Evolutionary conservation across 306 rosid species (phyloP), one percentile per base, ranked within the genome.

Genomic region (Dryas octopetala): DNA sequence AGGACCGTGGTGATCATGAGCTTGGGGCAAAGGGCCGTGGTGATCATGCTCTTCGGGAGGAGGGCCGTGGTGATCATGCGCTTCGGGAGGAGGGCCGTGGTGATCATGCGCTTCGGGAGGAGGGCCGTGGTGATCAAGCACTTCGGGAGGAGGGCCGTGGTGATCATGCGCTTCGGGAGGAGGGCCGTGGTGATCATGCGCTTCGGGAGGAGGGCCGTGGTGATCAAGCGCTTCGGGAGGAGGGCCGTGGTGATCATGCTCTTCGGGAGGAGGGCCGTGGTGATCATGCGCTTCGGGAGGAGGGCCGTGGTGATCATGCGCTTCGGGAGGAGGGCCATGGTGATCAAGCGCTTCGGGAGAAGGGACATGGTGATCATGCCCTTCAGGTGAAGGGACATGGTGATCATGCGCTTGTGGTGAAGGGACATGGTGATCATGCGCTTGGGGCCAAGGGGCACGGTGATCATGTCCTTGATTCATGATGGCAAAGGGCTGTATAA

Each of bases 341-440:
- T 60, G 65, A 60, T 26, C 5, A 12, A 5, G 43, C 6, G 4
- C 13, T 63, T 16, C 6, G 13, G 48, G 16, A 0, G 49, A 63
- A 63, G 68, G 46, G 10, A 32, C 38, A 32, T 32, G 38, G 38
- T 32, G 38, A 32, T 32, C 38, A 32, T 32, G 38, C 0, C 1
- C 38, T 32, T 32, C 2, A 1, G 68, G 52, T 2, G 9, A 2
- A 43, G 26, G 66, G 45, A 32, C 23, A 23, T 23, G 23, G 23
- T 23, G 23, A 26, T 10, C 0, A 66, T 28, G 32, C 5, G 32
- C 50, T 40, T 70, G 50, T 10, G 50, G 63, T 1, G 4, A 16
- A 70, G 50, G 32, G 3, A 16, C 43, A 54, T 19, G 17, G 6
- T 49, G 80, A n/a, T n/a, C 51, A 48, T 76, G 78, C 16, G 60